phyloP scores from a whole-genome alignment of 345 rosid species.

The Chamaenerion angustifolium region DNA sequence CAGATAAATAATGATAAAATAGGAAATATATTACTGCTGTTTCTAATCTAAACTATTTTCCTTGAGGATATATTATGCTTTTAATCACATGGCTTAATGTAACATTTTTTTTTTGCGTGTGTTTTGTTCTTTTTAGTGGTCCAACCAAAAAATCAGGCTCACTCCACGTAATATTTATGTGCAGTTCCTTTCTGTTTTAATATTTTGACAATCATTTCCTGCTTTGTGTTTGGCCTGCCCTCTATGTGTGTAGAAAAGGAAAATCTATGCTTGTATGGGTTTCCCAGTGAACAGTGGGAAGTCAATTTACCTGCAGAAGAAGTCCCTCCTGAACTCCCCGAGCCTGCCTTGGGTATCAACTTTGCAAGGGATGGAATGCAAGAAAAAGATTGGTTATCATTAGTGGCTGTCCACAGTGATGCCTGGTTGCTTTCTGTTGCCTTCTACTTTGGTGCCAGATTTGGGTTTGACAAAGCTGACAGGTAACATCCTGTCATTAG shows the following conservation, averaged over 20 bases:
- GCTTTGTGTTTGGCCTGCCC: background rate
- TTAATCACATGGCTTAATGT: too few species aligned
- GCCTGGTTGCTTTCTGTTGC: conserved; percentile 90
- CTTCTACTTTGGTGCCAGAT: conserved; percentile 82
- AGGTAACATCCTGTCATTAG: conserved; percentile 26
- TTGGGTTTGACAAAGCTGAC: conserved; percentile 80
- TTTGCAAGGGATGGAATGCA: conserved; percentile 93
- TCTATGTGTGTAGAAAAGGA: conserved; percentile 51
- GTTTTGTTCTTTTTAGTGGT: too few species aligned
- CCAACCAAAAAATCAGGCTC: too few species aligned
- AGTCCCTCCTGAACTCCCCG: conserved; percentile 93
- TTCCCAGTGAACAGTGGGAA: conserved; percentile 80
- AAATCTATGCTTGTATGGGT: conserved; percentile 73
- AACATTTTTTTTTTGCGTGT: too few species aligned
- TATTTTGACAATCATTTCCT: background rate
- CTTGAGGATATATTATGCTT: too few species aligned
- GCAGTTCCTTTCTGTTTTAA: background rate
- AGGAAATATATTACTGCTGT: too few species aligned
- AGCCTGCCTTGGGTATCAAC: conserved; percentile 90
- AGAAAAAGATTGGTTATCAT: conserved; percentile 78
- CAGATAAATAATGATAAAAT: too few species aligned
- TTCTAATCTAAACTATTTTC: too few species aligned
- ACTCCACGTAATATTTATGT: too few species aligned
- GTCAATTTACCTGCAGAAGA: conserved; percentile 90
- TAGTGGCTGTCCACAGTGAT: conserved; percentile 72